Conservation (phyloP, 2,329 filamentous ascomycete species). For the Diaporthe ampelina region DNA sequence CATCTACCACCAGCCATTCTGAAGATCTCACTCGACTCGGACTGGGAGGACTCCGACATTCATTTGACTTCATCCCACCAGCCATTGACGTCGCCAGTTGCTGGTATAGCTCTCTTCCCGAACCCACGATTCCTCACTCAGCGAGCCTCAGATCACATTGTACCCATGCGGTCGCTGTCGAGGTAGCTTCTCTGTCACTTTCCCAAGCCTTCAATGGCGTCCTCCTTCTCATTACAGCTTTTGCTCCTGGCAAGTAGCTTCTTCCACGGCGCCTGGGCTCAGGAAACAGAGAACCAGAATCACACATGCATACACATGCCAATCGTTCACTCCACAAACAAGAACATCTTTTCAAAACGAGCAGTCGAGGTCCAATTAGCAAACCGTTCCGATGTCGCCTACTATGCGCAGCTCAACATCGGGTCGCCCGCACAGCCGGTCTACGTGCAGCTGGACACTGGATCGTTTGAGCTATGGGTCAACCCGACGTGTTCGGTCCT, state of each 20-base stretch:
- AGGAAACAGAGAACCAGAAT: constrained; percentile 45
- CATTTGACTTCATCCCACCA: neutral
- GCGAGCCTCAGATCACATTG: neutral
- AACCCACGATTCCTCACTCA: neutral
- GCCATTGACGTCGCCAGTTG: neutral
- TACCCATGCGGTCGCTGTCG: constrained; percentile 42
- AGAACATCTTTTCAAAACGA: constrained; percentile 56
- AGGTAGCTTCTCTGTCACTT: constrained; percentile 37
- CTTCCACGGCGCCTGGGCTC: constrained; percentile 40
- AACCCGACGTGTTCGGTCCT: constrained; percentile 71
- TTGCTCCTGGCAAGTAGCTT: constrained; percentile 45
- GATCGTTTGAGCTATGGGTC: constrained; percentile 73
- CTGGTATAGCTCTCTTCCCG: neutral
- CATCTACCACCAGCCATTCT: neutral
- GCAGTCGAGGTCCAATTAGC: constrained; percentile 60
- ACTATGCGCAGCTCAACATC: constrained; percentile 64
- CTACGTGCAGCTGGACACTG: constrained; percentile 70
- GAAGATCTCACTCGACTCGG: neutral
- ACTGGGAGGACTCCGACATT: neutral
- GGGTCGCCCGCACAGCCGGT: constrained; percentile 68
- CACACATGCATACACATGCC: constrained; percentile 55
- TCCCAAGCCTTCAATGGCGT: constrained; percentile 49
- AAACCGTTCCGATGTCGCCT: constrained; percentile 67
- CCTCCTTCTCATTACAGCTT: constrained; percentile 43
- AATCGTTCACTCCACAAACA: constrained; percentile 59